Evolutionary conservation across 257 asterid species (phyloP), one percentile per base, ranked within the genome.

Genomic region (Solanum clarkiae): DNA sequence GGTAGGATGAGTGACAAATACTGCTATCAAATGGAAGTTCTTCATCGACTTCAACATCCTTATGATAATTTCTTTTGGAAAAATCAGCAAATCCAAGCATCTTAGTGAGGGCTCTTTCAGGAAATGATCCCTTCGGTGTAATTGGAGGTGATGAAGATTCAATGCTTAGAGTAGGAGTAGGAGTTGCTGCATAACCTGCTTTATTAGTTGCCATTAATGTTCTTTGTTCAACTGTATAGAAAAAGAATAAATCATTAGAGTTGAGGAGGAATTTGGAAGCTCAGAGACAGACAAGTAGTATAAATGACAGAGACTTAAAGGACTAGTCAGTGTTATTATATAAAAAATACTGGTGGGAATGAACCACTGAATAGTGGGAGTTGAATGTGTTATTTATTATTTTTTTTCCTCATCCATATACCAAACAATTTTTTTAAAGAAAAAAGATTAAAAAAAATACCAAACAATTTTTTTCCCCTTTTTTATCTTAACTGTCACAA

Each of bases 1-100:
- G 93, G 54, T 92, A 94, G 4, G 98, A 92, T 5, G 99, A 86
- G 40, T 93, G 88, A 86, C 98, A 94, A 55, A 91, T 85, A 66
- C 94, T 84, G 57, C 83, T 91, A 77, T 92, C 92, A 57, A 89
- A 93, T 66, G 92, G 94, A 87, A 86, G 87, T 75, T 91, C 95
- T 40, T 93, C 95, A 45, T 93, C 95, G 44, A 92, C 93, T 87
- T 95, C 98, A 8, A 92, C 91, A 62, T 93, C 97, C 56, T 90
- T 89, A 40, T 88, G 84, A 82, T 85, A 88, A 44, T 90, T 84
- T 53, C 86, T 87, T 51, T 65, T 79, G 51, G 86, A 88, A 74
- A 72, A 45, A 29, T 72, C 89, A 3, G 86, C 88, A 66, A 90
- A 82, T 40, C 87, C 84, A 84, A 90, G 84, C 79, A 90, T 55